Evolutionary conservation across 306 rosid species (phyloP).

Genomic region (Dalbergia cultrata): DNA sequence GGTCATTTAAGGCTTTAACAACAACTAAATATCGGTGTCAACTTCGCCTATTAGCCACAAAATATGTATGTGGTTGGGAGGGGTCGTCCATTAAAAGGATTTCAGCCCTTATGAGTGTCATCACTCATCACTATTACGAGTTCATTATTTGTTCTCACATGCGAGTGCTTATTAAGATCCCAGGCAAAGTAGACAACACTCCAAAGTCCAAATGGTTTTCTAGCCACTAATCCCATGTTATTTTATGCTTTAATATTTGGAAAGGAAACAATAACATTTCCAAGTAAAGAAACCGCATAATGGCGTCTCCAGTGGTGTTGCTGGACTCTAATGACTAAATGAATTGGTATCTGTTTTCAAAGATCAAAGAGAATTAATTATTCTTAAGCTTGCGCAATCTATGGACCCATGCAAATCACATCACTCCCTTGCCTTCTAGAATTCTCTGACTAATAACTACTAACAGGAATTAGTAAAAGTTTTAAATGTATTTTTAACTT

Average conservation of each 20-base stretch:
- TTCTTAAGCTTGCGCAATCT: constrained; percentile 18
- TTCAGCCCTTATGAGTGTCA: constrained; percentile 27
- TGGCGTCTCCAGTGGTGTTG: constrained; percentile 15
- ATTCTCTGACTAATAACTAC: background rate
- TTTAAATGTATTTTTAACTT: too few species aligned
- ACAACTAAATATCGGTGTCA: constrained; percentile 30
- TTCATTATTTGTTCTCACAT: constrained; percentile 54
- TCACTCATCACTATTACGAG: background rate
- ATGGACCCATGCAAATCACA: background rate
- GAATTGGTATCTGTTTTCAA: background rate
- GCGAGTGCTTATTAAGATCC: constrained; percentile 45
- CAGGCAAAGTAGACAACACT: constrained; percentile 23
- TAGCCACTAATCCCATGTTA: constrained; percentile 52
- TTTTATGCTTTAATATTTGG: constrained; percentile 42
- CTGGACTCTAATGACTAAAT: constrained; percentile 33
- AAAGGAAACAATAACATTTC: constrained; percentile 44
- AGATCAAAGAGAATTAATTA: background rate
- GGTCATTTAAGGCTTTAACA: background rate
- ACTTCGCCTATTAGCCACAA: constrained; percentile 55
- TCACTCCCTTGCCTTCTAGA: background rate
- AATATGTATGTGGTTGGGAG: constrained; percentile 45
- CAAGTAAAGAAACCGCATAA: constrained; percentile 31
- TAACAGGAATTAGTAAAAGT: background rate
- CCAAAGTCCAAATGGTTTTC: constrained; percentile 26
- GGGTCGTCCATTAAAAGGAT: background rate